Evolutionary conservation across 495 filamentous ascomycete species (phyloP).

Genomic region (Neurospora tetrasperma): DNA sequence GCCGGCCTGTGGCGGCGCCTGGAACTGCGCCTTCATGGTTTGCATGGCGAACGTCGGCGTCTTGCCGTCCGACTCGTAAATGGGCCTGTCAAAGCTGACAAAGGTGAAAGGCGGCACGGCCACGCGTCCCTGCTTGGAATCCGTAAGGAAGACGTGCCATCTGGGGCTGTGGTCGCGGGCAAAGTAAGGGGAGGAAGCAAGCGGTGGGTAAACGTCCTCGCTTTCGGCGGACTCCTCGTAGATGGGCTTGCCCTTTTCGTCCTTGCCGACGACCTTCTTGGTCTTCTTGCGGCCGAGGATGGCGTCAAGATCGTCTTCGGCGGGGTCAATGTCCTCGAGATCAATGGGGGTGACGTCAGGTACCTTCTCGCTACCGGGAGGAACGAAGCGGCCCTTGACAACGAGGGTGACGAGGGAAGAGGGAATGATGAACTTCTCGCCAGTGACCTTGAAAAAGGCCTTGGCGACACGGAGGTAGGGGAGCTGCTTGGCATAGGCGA

Average conservation of each 20-base stretch:
- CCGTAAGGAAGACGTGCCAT: slow-evolving; percentile 90
- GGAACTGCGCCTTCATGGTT: slow-evolving; percentile 95
- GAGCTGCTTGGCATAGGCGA: slow-evolving; percentile 68
- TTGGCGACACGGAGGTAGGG: slow-evolving; percentile 79
- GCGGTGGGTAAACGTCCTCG: slow-evolving; percentile 63
- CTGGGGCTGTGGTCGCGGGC: slow-evolving; percentile 77
- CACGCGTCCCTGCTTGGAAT: slow-evolving; percentile 87
- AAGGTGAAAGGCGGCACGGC: slow-evolving; percentile 92
- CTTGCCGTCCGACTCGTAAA: slow-evolving; percentile 60
- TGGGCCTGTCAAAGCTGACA: slow-evolving; percentile 75
- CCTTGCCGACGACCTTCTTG: slow-evolving; percentile 47
- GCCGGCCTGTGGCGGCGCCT: slow-evolving; percentile 84
- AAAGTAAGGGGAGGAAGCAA: slow-evolving; percentile 83
- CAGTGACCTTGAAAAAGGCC: slow-evolving; percentile 96
- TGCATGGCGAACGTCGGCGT: slow-evolving; percentile 80
- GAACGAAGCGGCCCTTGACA: slow-evolving; percentile 87
- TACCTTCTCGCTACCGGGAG: slow-evolving; percentile 64
- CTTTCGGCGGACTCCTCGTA: slow-evolving; percentile 28
- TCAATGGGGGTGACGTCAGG: slow-evolving; percentile 67
- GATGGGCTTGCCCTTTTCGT: slow-evolving; percentile 43
- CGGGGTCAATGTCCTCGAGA: slow-evolving; percentile 81
- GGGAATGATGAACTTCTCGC: slow-evolving; percentile 87
- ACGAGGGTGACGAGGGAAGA: slow-evolving; percentile 87
- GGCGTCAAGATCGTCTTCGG: slow-evolving; percentile 86
- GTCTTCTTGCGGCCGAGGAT: slow-evolving; percentile 71